Conservation (phyloP, 768 basidiomycete genomes). For the Tephrocybe rancida region DNA sequence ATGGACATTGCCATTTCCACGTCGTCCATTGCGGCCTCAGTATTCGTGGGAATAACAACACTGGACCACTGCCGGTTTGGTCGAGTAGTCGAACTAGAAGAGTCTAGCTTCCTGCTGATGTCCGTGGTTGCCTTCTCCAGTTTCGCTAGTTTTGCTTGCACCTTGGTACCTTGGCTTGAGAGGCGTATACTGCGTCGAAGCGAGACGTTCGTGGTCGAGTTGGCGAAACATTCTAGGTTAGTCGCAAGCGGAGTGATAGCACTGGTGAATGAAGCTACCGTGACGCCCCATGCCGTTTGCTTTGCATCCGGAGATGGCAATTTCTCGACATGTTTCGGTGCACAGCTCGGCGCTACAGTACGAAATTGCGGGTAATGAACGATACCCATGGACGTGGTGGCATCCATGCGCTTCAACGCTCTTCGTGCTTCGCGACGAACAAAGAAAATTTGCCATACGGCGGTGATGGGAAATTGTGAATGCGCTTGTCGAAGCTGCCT, state of each 20-base stretch:
- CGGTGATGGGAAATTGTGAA: background rate
- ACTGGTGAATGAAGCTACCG: no score
- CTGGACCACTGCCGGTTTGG: background rate
- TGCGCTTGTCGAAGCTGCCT: background rate
- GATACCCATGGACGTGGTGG: background rate
- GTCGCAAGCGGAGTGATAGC: no score
- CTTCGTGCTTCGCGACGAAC: background rate
- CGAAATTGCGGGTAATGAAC: background rate
- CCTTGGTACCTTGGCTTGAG: no score
- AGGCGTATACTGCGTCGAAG: no score
- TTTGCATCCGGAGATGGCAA: background rate
- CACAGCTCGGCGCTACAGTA: background rate
- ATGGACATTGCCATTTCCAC: background rate
- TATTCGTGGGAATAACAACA: background rate
- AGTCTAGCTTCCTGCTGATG: background rate
- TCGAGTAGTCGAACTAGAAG: background rate
- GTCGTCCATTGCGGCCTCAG: background rate
- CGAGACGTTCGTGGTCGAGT: no score
- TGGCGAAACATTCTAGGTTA: no score
- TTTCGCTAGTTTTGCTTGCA: no score
- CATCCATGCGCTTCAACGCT: background rate
- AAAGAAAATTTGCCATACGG: conserved; percentile 12
- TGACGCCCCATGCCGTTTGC: no score
- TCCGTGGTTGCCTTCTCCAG: background rate
- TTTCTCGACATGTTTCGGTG: background rate